Evolutionary conservation across 495 filamentous ascomycete species (phyloP).

Genomic region (Neurospora intermedia): DNA sequence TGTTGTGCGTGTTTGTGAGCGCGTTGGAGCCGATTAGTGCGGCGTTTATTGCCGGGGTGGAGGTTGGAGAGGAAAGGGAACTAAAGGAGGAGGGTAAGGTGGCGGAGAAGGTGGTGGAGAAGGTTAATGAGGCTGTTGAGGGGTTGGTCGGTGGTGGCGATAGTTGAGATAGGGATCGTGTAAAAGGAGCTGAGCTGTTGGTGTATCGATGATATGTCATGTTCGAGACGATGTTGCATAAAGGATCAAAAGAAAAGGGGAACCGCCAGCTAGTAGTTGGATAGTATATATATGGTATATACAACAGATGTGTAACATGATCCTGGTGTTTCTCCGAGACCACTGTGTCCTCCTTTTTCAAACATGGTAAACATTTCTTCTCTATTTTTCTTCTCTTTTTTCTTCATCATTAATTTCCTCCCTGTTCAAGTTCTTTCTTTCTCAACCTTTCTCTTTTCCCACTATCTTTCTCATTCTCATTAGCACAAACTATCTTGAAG

Average conservation of each 20-base stretch:
- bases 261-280: neutral
- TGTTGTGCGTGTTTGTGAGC: slow-evolving; percentile 84
- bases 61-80: slow-evolving; percentile 40
- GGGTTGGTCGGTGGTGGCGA: neutral
- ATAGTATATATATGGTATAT: neutral
- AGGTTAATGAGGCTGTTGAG: slow-evolving; percentile 12
- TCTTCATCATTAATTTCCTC: no score
- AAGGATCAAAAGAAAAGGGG: neutral
- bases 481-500: neutral
- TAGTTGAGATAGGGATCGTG: neutral
- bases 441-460: no score
- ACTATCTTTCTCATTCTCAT: neutral
- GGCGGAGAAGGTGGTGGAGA: slow-evolving; percentile 14
- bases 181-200: neutral
- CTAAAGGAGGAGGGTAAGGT: slow-evolving; percentile 5
- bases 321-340: neutral
- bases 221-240: neutral
- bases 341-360: neutral
- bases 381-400: no score
- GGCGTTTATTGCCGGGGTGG: slow-evolving; percentile 70
- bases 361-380: neutral
- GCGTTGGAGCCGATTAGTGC: slow-evolving; percentile 78
- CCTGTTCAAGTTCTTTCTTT: no score
- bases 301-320: neutral
- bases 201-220: neutral